phyloP scores from a whole-genome alignment of 2,329 filamentous ascomycete species.

The Aspergillus hiratsukae region DNA sequence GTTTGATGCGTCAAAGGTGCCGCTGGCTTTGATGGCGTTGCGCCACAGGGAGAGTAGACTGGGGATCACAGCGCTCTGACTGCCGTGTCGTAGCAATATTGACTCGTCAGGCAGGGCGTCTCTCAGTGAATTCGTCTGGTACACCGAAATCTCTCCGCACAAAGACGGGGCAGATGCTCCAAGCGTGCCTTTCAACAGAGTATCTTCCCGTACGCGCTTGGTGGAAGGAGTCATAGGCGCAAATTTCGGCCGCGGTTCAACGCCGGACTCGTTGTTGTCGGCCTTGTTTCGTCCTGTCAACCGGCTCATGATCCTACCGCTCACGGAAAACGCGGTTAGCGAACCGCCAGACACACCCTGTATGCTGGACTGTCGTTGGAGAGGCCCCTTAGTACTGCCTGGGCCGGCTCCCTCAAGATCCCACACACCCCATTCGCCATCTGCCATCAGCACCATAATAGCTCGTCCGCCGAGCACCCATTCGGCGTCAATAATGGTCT shows the following conservation, averaged over 20 bases:
- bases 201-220: conserved; percentile 42
- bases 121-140: conserved; percentile 31
- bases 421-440: conserved; percentile 49
- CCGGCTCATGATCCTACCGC: conserved; percentile 34
- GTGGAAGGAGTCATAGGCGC: conserved; percentile 48
- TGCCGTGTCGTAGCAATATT: conserved; percentile 41
- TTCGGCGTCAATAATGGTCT: conserved; percentile 41
- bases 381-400: conserved; percentile 34
- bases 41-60: conserved; percentile 44
- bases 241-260: conserved; percentile 35
- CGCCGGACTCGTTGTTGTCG: conserved; percentile 19
- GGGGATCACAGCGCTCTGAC: conserved; percentile 39
- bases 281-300: conserved; percentile 17
- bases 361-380: conserved; percentile 35
- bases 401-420: conserved; percentile 45
- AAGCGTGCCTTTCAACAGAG: conserved; percentile 38
- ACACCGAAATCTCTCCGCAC: conserved; percentile 40
- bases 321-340: conserved; percentile 39
- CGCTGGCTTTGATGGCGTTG: conserved; percentile 33
- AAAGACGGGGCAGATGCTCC: conserved; percentile 26
- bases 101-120: conserved; percentile 40
- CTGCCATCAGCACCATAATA: conserved; percentile 42
- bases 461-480: conserved; percentile 45
- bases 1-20: conserved; percentile 38
- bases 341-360: conserved; percentile 39